phyloP scores from a whole-genome alignment of 2,329 filamentous ascomycete genomes.

The Xylaria sp. region DNA sequence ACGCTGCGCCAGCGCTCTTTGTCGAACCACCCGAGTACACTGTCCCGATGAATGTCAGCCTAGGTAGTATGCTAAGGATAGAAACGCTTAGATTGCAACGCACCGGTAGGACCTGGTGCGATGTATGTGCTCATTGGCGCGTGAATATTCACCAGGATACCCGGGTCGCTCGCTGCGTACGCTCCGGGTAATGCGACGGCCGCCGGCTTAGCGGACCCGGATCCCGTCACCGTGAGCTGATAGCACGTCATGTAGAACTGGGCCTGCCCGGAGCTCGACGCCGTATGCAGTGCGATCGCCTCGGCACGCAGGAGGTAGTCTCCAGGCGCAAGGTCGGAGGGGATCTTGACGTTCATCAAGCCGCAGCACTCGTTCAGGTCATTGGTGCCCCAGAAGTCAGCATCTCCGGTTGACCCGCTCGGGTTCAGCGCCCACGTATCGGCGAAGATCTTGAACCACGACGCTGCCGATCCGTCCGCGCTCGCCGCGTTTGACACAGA shows the following conservation, averaged over 20 bases:
- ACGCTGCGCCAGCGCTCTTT: constrained; percentile 42
- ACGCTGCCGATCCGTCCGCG: constrained; percentile 47
- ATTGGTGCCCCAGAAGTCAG: constrained; percentile 59
- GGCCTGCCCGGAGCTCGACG: constrained; percentile 42
- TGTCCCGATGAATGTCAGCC: constrained; percentile 18
- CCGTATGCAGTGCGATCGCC: constrained; percentile 57
- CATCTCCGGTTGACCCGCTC: constrained; percentile 51
- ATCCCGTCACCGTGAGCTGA: constrained; percentile 48
- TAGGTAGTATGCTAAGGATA: neutral
- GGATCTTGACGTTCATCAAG: constrained; percentile 53
- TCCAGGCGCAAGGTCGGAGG: constrained; percentile 54
- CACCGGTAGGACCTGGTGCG: constrained; percentile 46
- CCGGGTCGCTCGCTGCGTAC: constrained; percentile 45
- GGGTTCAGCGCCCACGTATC: constrained; percentile 55
- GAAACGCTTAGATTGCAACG: constrained; percentile 6
- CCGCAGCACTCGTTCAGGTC: constrained; percentile 56
- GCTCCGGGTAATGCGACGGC: constrained; percentile 50
- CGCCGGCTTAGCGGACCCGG: constrained; percentile 41
- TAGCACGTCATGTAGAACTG: constrained; percentile 50
- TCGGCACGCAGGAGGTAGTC: constrained; percentile 58
- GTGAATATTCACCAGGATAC: constrained; percentile 50
- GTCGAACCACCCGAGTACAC: constrained; percentile 41
- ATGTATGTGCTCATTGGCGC: constrained; percentile 44
- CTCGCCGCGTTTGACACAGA: constrained; percentile 53
- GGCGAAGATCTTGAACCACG: constrained; percentile 59